Evolutionary conservation across 1,139 yeast species (phyloP).

Genomic region (Citeromyces siamensis): DNA sequence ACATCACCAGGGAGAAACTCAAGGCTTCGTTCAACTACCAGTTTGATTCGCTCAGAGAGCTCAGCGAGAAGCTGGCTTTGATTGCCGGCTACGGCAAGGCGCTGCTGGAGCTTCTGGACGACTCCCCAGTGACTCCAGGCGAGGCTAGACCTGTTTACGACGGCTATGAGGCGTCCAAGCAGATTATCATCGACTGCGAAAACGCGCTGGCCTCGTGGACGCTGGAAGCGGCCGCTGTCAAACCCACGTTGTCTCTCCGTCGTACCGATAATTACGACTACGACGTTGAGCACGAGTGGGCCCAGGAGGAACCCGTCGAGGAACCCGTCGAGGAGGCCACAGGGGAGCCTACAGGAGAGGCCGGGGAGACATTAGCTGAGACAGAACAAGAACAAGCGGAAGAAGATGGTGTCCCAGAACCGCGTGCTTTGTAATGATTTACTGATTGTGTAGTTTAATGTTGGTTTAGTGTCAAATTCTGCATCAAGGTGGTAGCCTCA

Average conservation of each 20-base stretch:
- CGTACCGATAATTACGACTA: conserved; percentile 57
- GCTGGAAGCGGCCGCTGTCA: conserved; percentile 65
- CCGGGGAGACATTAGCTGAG: too few relatives aligned
- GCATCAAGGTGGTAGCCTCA: too few relatives aligned
- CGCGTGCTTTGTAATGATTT: too few relatives aligned
- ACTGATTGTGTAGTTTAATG: too few relatives aligned
- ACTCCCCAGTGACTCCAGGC: conserved; percentile 82
- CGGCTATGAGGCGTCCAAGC: conserved; percentile 81
- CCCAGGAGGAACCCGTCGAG: conserved; percentile 21
- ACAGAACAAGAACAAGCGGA: too few relatives aligned
- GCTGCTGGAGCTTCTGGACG: conserved; percentile 68
- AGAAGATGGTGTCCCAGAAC: too few relatives aligned
- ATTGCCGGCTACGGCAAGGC: conserved; percentile 90
- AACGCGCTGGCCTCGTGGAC: conserved; percentile 80
- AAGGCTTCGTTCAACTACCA: conserved; percentile 79
- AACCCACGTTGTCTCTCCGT: conserved; percentile 70
- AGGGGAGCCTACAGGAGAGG: too few relatives aligned
- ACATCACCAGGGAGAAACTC: conserved; percentile 77
- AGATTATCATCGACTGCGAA: conserved; percentile 77
- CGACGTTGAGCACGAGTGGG: conserved; percentile 49
- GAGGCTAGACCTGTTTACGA: conserved; percentile 84
- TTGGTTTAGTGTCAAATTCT: too few relatives aligned
- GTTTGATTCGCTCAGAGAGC: conserved; percentile 73
- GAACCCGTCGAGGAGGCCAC: too few relatives aligned
- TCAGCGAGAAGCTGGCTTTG: conserved; percentile 73